Percentiles rank a stretch among this genome's conserved stretches.
phyloP scores from a whole-genome alignment of 345 rosid species.

The Ricinus communis region DNA sequence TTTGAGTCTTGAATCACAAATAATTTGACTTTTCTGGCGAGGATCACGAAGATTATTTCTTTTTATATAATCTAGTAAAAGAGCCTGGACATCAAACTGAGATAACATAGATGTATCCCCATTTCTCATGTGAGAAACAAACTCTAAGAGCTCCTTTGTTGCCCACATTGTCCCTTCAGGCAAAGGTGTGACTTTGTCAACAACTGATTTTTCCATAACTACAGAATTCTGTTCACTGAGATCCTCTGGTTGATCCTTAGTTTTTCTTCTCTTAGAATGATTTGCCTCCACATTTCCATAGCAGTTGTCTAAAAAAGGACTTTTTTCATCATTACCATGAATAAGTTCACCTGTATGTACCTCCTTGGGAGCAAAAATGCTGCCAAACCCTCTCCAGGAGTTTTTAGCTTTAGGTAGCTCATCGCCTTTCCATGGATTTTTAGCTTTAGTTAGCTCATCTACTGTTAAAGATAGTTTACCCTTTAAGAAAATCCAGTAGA shows the following conservation, averaged over 20 bases:
- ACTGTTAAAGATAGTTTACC: conserved; percentile 64
- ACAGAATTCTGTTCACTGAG: conserved; percentile 28
- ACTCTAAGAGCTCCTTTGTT: conserved; percentile 79
- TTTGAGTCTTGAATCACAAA: conserved; percentile 71
- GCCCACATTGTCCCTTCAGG: conserved; percentile 62
- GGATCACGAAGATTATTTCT: conserved; percentile 78
- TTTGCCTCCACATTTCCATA: conserved; percentile 41
- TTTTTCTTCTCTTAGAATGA: conserved; percentile 56
- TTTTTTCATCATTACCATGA: conserved; percentile 34
- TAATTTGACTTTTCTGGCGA: conserved; percentile 53
- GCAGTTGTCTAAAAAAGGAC: conserved; percentile 26
- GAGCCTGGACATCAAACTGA: conserved; percentile 63
- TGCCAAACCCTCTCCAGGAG: conserved; percentile 29
- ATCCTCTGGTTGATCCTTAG: conserved; percentile 32
- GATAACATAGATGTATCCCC: conserved; percentile 65
- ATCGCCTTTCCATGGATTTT: conserved; percentile 71
- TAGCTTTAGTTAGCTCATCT: conserved; percentile 70
- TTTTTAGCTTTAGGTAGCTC: conserved; percentile 30
- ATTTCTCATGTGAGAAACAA: conserved; percentile 69
- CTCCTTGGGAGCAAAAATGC: conserved; percentile 26
- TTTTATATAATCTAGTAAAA: conserved; percentile 72
- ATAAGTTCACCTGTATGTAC: conserved; percentile 32
- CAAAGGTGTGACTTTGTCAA: conserved; percentile 27
- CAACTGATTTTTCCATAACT: conserved; percentile 25
- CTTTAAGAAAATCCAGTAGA: conserved; percentile 80